Evolutionary conservation across 2,329 filamentous ascomycete genomes (phyloP).

Genomic region (Alternaria consortialis): DNA sequence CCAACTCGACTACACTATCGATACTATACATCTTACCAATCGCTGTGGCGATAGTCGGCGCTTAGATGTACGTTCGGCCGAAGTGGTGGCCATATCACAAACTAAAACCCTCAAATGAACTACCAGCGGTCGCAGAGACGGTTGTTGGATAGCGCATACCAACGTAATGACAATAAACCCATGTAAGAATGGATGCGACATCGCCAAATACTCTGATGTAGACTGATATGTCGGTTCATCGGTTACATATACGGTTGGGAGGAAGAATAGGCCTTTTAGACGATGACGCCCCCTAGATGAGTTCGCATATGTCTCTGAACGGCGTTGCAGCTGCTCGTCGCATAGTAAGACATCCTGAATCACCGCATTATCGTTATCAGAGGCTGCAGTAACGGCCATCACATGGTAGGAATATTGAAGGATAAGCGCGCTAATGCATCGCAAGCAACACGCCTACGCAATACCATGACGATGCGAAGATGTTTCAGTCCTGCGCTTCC

Average conservation of each 20-base stretch:
- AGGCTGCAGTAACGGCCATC: not conserved
- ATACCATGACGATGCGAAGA: not conserved
- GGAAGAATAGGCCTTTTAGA: not conserved
- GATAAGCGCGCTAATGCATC: not conserved
- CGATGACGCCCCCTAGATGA: not conserved
- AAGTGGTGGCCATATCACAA: conserved; percentile 10
- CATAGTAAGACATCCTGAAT: not conserved
- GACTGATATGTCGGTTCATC: not conserved
- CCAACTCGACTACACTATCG: not conserved
- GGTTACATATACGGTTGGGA: not conserved
- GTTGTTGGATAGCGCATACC: conserved; percentile 8
- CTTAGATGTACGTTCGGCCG: conserved; percentile 11
- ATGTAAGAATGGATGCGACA: not conserved
- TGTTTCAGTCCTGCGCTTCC: not conserved
- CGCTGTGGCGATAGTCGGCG: not conserved
- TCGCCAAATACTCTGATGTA: not conserved
- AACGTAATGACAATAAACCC: not conserved
- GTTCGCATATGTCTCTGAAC: not conserved
- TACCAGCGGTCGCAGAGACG: conserved; percentile 18
- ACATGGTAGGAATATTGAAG: not conserved
- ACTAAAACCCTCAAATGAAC: conserved; percentile 25
- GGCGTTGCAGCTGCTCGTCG: not conserved
- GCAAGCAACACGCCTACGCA: not conserved
- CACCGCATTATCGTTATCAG: not conserved
- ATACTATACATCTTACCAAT: not conserved